Evolutionary conservation across 345 rosid genomes (phyloP), one percentile per base, ranked within the genome.

Genomic region (Balakata baccata): DNA sequence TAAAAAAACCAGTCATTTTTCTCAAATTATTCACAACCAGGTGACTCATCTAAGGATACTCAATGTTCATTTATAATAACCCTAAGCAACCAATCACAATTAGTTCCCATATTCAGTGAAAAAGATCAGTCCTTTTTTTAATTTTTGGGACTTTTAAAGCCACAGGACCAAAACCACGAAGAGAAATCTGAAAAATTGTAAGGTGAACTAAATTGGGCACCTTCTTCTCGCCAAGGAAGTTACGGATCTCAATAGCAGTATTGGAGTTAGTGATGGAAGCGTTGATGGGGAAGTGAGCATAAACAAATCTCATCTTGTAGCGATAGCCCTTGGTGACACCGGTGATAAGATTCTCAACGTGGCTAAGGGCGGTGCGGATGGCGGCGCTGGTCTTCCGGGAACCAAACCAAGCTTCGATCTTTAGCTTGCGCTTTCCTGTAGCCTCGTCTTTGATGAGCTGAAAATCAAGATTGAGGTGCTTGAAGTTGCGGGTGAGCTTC

Each of bases 151-250:
- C 7, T 13, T 22, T 23, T n/a, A 57, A 57, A 57, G 61, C 29
- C 61, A 57, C 7, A 6, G 23, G 25, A 54, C 14, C 43, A 61
- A 37, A 61, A 6, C 34, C 43, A 5, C 34, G 3, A 6, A 25
- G 17, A 25, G n/a, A 5, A 6, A 43, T 6, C 47, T 6, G 6
- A 5, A 43, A 29, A 29, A 29, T 29, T 1, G 34, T 29, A 1
- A 29, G 34, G 34, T 29, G 34, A 29, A 29, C 1, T 29, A 29
- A 25, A 59, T 3, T 2, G 25, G 4, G 3, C 17, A 64, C 67
- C 67, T 64, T 64, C 49, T 64, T 64, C 67, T 64, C 49, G 25
- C 67, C 67, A 18, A 64, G 67, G 6, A 64, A 64, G 67, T 64
- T 64, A 6, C 67, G 49, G 67, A 64, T 64, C 67, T 64, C 67